Evolutionary conservation across 2,329 filamentous ascomycete species (phyloP).

Genomic region (Septoria linicola): DNA sequence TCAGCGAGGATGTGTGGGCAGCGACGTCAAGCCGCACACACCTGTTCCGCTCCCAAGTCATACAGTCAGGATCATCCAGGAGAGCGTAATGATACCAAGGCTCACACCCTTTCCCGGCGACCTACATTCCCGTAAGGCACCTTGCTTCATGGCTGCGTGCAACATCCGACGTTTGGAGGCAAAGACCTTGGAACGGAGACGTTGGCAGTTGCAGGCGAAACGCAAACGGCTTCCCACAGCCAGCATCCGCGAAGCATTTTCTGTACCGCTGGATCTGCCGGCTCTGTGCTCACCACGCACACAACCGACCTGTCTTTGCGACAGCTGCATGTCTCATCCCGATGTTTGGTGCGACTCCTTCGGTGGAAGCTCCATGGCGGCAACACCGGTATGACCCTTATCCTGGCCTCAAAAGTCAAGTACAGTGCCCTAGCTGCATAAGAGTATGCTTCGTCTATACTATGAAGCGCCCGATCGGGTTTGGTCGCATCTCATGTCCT

Average conservation of each 20-base stretch:
- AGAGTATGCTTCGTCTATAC: not conserved
- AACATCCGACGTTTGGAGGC: constrained; percentile 13
- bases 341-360: not conserved
- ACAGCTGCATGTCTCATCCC: constrained; percentile 8
- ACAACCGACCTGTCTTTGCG: constrained; percentile 15
- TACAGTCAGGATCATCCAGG: not conserved
- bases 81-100: not conserved
- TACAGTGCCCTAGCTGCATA: not conserved
- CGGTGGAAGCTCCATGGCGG: not conserved
- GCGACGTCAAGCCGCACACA: constrained; percentile 13
- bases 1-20: not conserved
- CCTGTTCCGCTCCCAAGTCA: not conserved
- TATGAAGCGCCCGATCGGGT: not conserved
- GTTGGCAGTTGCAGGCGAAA: not conserved
- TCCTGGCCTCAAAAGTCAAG: not conserved
- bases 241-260: not conserved
- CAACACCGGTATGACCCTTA: not conserved
- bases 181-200: not conserved
- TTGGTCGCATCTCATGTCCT: not conserved
- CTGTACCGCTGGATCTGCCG: constrained; percentile 10
- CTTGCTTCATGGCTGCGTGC: constrained; percentile 1
- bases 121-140: constrained; percentile 2
- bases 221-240: not conserved
- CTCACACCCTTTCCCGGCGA: not conserved
- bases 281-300: constrained; percentile 6